These are phyloP conservation scores for Camelina hispida DNA, from an alignment of 345 rosid species.

Conservation along the genomic window DNA sequence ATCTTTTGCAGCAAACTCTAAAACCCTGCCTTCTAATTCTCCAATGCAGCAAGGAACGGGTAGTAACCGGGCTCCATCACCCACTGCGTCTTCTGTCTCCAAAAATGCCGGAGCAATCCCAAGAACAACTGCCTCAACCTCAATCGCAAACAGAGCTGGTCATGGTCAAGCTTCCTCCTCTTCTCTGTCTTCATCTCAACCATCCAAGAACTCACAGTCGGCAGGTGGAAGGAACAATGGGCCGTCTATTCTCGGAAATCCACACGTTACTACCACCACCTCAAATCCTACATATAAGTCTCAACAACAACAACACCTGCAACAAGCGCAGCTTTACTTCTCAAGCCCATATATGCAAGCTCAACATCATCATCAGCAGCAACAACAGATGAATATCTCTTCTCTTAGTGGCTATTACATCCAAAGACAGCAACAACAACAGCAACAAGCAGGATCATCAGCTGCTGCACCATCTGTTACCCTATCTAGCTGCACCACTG, in stretches of 20 bases:
- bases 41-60: constrained; percentile 33
- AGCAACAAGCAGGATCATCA: too few relatives aligned
- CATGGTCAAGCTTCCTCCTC: constrained; percentile 50
- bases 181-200: constrained; percentile 59
- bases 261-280: constrained; percentile 26
- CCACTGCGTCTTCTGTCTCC: constrained; percentile 72
- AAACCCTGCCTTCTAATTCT: constrained; percentile 55
- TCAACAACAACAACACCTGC: constrained; percentile 50
- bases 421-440: constrained; percentile 49
- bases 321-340: constrained; percentile 56
- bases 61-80: constrained; percentile 57
- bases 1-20: constrained; percentile 71
- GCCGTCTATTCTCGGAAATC: constrained; percentile 61
- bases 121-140: constrained; percentile 53
- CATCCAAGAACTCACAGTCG: constrained; percentile 60
- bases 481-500: constrained; percentile 31
- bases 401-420: constrained; percentile 53
- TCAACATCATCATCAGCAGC: constrained; percentile 48
- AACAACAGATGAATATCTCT: constrained; percentile 36
- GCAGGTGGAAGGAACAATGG: constrained; percentile 55
- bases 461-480: constrained; percentile 47
- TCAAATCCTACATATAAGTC: constrained; percentile 51
- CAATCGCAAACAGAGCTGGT: constrained; percentile 59
- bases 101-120: constrained; percentile 85
- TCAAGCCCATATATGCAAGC: constrained; percentile 51